phyloP scores from a whole-genome alignment of 2,329 filamentous ascomycete genomes.

The Keithomyces neogunnii region DNA sequence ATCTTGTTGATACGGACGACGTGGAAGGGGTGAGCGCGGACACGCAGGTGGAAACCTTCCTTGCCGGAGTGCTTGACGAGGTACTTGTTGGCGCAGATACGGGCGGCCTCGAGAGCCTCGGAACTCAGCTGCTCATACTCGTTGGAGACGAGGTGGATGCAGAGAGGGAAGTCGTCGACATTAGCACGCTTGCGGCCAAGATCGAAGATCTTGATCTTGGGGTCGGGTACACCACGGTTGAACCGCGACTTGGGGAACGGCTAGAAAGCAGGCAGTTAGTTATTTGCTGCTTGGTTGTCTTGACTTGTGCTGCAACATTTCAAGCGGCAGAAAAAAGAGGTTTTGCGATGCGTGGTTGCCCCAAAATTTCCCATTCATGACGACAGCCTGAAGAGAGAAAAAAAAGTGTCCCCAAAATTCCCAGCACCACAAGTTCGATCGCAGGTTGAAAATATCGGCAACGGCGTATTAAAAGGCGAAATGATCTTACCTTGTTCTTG shows the following conservation, averaged over 20 bases:
- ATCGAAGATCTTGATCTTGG: constrained; percentile 94
- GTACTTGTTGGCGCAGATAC: constrained; percentile 99
- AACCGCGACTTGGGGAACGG: constrained; percentile 99
- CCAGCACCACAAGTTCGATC: background rate
- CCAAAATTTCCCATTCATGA: background rate
- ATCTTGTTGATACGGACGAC: constrained; percentile 99
- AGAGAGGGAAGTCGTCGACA: constrained; percentile 99
- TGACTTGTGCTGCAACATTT: background rate
- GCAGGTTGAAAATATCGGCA: background rate
- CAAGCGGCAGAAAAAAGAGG: background rate
- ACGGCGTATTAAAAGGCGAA: background rate
- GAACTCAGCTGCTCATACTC: constrained; percentile 99
- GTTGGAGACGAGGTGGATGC: constrained; percentile 99
- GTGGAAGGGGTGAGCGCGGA: constrained; percentile 97
- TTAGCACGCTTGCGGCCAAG: constrained; percentile 96
- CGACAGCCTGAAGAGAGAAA: background rate
- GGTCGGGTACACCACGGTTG: constrained; percentile 95
- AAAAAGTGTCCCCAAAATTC: background rate
- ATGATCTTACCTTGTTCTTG: constrained; percentile 94
- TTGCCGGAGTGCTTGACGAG: constrained; percentile 64
- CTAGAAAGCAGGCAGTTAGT: constrained; percentile 30
- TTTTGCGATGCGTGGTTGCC: background rate
- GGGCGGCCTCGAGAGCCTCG: constrained; percentile 97
- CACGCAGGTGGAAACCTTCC: constrained; percentile 66
- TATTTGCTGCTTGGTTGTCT: background rate